Conservation (phyloP, 306 rosid species). For the Rubus parviflorus region DNA sequence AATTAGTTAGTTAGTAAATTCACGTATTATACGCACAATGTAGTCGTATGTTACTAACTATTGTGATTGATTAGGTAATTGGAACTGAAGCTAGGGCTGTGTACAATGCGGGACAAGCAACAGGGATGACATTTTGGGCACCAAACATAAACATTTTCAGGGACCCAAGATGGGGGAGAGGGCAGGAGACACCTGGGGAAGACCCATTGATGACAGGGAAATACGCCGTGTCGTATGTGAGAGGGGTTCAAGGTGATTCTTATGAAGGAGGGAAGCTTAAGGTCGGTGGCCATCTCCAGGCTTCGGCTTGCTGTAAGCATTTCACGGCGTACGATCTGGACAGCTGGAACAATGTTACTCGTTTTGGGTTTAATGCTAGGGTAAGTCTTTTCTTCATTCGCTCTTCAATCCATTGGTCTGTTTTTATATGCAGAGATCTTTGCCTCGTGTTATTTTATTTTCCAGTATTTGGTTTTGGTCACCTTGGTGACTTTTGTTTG, state of each 20-base stretch:
- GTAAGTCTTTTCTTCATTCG: constrained; percentile 30
- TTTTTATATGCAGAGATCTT: background rate
- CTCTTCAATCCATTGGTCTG: background rate
- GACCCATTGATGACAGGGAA: constrained; percentile 64
- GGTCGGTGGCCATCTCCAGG: constrained; percentile 49
- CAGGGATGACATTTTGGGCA: constrained; percentile 93
- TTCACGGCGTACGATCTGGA: constrained; percentile 94
- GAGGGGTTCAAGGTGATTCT: constrained; percentile 85
- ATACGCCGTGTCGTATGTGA: constrained; percentile 69
- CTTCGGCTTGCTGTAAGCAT: constrained; percentile 97
- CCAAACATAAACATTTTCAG: constrained; percentile 91
- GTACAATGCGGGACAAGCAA: constrained; percentile 75
- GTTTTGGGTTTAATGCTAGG: constrained; percentile 68
- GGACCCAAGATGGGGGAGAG: constrained; percentile 98
- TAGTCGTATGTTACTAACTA: background rate
- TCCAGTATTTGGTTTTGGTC: background rate
- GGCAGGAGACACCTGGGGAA: constrained; percentile 96
- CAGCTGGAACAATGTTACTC: constrained; percentile 67
- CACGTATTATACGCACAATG: too few relatives aligned
- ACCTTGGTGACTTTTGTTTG: background rate
- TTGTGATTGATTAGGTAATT: constrained; percentile 41
- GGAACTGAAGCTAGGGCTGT: constrained; percentile 75
- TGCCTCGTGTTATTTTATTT: background rate
- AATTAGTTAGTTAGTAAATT: too few relatives aligned
- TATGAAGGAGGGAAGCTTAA: constrained; percentile 45